Base-by-base conservation (phyloP, 768 basidiomycete genomes). In the Termitomyces heimii region DNA sequence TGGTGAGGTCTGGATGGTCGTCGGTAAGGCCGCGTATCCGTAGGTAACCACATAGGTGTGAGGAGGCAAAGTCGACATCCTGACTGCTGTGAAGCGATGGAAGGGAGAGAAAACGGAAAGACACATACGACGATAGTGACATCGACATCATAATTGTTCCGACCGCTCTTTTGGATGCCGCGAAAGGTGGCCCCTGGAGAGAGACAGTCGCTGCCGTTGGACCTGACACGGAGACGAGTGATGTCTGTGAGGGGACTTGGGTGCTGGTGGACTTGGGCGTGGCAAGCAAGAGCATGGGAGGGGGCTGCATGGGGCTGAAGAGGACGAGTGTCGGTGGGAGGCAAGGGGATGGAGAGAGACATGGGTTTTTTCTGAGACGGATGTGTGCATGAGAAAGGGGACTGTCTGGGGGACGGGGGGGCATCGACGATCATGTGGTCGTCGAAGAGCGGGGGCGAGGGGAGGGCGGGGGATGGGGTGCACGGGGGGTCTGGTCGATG, bases 1-100 rank as follows among this genome's bases (percentile, higher is more conserved):
- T 98, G 5, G 94, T 97, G 42, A 98, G 81, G 70, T 95, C 91
- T 16, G 95, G 95, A 83, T 92, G 94, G 66, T 96, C 90, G 63
- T 95, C 86, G 40, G 95, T 98, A 51, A 98, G 75, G 29, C 93
- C 92, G 18, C 88, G 87, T 68, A 98, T 98, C 58, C 89, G 86
- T 40, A 98, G 85, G 69, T 95, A 96, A 22, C 96, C 96, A 63
- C 88, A 93, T 16, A 98, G 77, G 60, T 85, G 88, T 0, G 94
- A 94, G 14, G 86, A 83, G 3, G 85, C 72, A 64, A 97, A 89
- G 70, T 96, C 90, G 65, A 97, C 92, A 62, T 96, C 92, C 93
- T 66, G 24, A 43, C 44, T 54, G 39, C 2, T 48, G 9, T 62
- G 42, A 47, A 58, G 63, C 32, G 54, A 31, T 47, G 31, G 28